Percentiles rank a stretch among this genome's conserved stretches.
Evolutionary conservation across 352 stramenopile species (phyloP).

Genomic region (Halophytophthora batemanensis): DNA sequence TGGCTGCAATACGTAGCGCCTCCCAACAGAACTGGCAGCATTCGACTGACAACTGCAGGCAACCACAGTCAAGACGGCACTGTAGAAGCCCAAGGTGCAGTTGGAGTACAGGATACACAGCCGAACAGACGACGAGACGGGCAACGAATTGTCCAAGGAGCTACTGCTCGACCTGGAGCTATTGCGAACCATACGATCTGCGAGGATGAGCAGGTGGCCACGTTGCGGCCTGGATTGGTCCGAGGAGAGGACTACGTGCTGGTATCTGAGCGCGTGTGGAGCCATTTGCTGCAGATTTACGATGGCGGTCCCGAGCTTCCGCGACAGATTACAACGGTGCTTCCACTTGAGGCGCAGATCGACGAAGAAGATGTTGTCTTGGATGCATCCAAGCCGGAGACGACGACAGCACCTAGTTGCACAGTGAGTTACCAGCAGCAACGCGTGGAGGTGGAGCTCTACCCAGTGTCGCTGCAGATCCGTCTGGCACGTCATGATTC

Average conservation of each 20-base stretch:
- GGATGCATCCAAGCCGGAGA: background rate
- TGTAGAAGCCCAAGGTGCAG: constrained; percentile 20
- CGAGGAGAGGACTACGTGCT: constrained; percentile 48
- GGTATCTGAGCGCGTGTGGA: constrained; percentile 41
- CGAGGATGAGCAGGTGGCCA: constrained; percentile 32
- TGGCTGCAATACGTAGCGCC: constrained; percentile 42
- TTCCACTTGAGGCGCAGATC: constrained; percentile 17
- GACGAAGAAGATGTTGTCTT: constrained; percentile 12
- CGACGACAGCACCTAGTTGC: background rate
- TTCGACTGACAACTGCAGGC: background rate
- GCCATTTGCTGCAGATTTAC: constrained; percentile 46
- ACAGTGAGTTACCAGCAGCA: constrained; percentile 6
- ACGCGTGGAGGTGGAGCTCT: constrained; percentile 39
- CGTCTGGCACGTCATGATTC: constrained; percentile 56
- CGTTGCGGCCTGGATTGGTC: constrained; percentile 30
- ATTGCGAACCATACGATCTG: constrained; percentile 45
- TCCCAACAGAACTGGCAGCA: constrained; percentile 1
- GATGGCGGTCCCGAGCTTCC: constrained; percentile 54
- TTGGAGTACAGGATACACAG: constrained; percentile 8
- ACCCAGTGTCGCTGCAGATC: constrained; percentile 53
- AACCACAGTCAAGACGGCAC: background rate
- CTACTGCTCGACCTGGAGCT: constrained; percentile 32
- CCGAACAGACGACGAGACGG: constrained; percentile 4
- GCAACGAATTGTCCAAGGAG: background rate
- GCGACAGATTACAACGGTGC: constrained; percentile 33